Conservation (phyloP, 2,329 filamentous ascomycete genomes). For the Fusarium camptoceras region DNA sequence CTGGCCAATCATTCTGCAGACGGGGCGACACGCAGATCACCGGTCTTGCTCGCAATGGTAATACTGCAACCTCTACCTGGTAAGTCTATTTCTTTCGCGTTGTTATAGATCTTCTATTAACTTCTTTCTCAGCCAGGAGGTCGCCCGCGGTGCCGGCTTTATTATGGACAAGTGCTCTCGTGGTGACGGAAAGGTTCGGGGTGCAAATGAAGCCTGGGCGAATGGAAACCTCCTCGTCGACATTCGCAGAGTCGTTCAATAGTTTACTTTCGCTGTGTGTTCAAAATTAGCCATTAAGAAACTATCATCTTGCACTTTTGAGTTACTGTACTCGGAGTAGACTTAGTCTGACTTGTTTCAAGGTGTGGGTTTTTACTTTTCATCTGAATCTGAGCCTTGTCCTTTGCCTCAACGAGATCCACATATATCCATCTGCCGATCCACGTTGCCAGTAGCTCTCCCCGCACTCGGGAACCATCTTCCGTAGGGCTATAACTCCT, state of each 20-base stretch:
- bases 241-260: background rate
- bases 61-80: slow-evolving; percentile 6
- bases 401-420: too few species aligned
- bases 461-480: too few species aligned
- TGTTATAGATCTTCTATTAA: rapidly evolving
- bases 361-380: too few species aligned
- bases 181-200: background rate
- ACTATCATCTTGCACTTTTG: too few species aligned
- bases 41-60: background rate
- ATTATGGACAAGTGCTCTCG: background rate
- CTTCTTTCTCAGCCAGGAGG: background rate
- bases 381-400: too few species aligned
- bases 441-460: too few species aligned
- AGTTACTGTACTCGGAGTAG: too few species aligned
- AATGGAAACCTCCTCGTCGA: background rate
- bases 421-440: too few species aligned
- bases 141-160: background rate
- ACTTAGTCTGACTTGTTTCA: too few species aligned
- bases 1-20: slow-evolving; percentile 11
- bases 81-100: background rate
- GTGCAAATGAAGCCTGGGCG: background rate
- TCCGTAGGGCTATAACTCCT: too few species aligned
- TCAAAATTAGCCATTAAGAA: too few species aligned
- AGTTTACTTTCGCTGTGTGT: too few species aligned
- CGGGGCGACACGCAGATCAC: slow-evolving; percentile 30